A percentile compares a stretch with the other conserved stretches of the same genome.
phyloP scores from a whole-genome alignment of 2,329 filamentous ascomycete genomes.

The Lecanicillium sp. region DNA sequence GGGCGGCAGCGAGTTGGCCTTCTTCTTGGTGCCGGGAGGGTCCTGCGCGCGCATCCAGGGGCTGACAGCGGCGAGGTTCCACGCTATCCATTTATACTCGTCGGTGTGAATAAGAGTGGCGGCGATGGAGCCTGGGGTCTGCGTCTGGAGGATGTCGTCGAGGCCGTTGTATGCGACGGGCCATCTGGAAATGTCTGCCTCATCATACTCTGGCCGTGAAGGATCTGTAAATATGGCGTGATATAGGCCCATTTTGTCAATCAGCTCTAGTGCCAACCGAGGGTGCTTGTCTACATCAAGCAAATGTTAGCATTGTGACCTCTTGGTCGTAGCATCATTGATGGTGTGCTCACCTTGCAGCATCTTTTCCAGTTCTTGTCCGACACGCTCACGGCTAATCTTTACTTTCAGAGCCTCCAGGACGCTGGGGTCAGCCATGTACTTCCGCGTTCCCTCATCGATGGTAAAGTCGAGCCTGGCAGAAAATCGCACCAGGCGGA shows the following conservation, averaged over 20 bases:
- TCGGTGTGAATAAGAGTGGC: conserved; percentile 53
- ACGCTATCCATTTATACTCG: conserved; percentile 65
- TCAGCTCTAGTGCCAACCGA: conserved; percentile 53
- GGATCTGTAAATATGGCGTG: conserved; percentile 69
- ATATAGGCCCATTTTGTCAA: conserved; percentile 63
- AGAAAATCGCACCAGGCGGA: conserved; percentile 84
- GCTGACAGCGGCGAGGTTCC: conserved; percentile 67
- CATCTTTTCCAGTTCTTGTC: conserved; percentile 87
- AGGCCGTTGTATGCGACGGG: conserved; percentile 58
- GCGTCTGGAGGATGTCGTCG: conserved; percentile 39
- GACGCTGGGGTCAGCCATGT: conserved; percentile 77
- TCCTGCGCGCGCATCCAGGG: conserved; percentile 59
- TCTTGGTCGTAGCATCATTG: background rate
- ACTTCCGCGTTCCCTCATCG: conserved; percentile 58
- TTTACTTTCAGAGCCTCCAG: conserved; percentile 74
- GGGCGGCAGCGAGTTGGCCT: conserved; percentile 45
- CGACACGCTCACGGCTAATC: conserved; percentile 86
- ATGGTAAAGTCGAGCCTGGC: conserved; percentile 78
- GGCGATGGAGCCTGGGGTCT: conserved; percentile 42
- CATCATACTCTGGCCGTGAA: conserved; percentile 41
- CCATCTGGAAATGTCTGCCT: conserved; percentile 57
- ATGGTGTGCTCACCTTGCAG: conserved; percentile 51
- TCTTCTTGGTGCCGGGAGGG: conserved; percentile 39
- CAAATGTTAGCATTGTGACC: background rate
- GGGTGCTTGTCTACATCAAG: conserved; percentile 54